These are phyloP conservation scores for Boechera stricta DNA, from an alignment of 345 rosid genomes.

Conservation along the genomic window DNA sequence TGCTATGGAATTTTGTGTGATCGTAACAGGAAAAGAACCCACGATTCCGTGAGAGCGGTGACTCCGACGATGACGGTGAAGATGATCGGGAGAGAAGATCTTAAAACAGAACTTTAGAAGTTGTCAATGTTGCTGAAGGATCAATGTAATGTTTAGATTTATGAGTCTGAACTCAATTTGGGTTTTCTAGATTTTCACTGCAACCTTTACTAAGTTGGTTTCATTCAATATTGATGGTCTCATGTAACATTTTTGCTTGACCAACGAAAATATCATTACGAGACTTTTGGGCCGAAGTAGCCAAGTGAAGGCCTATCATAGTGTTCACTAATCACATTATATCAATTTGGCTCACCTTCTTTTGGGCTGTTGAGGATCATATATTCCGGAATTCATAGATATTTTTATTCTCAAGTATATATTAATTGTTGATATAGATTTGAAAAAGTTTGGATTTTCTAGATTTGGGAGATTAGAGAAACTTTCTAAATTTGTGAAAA, in stretches of 20 bases:
- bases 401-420: too few relatives aligned
- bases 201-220: slow-evolving; percentile 4
- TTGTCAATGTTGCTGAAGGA: slow-evolving; percentile 26
- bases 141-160: slow-evolving; percentile 35
- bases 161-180: slow-evolving; percentile 30
- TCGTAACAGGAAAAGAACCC: slow-evolving; percentile 92
- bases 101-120: slow-evolving; percentile 39
- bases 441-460: too few relatives aligned
- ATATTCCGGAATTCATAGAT: too few relatives aligned
- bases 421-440: too few relatives aligned
- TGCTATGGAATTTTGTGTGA: slow-evolving; percentile 14
- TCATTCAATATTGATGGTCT: not conserved
- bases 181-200: slow-evolving; percentile 25
- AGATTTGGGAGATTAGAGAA: too few relatives aligned
- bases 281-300: not conserved
- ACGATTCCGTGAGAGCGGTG: slow-evolving; percentile 93
- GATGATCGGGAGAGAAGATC: slow-evolving; percentile 65
- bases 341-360: not conserved
- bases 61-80: slow-evolving; percentile 95
- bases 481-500: too few relatives aligned
- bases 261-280: slow-evolving; percentile 8
- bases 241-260: slow-evolving; percentile 2
- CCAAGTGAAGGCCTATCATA: not conserved
- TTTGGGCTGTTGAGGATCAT: too few relatives aligned
- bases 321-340: not conserved